These are phyloP conservation scores for Candida nemodendra DNA, from an alignment of 805 yeast species.

Conservation along the genomic window DNA sequence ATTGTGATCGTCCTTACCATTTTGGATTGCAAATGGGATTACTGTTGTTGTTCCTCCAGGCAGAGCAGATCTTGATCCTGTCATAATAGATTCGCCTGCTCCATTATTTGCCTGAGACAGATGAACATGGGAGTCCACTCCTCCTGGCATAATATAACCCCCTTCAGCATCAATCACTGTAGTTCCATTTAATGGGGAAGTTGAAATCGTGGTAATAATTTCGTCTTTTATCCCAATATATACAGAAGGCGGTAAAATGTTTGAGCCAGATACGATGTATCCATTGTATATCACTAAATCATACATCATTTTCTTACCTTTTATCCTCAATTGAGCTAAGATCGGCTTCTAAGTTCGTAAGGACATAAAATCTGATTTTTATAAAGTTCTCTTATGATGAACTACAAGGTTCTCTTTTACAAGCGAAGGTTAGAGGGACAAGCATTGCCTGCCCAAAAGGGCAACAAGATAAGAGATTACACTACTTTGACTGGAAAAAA, in stretches of 20 bases:
- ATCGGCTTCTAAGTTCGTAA: no score
- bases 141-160: conserved; percentile 50
- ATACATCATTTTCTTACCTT: conserved; percentile 2
- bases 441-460: no score
- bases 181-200: conserved; percentile 16
- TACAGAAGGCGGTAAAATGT: conserved; percentile 29
- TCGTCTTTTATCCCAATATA: conserved; percentile 38
- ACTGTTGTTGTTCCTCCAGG: conserved; percentile 53
- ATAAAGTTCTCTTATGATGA: no score
- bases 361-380: no score
- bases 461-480: no score
- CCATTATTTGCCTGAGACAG: conserved; percentile 42
- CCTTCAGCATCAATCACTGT: conserved; percentile 42
- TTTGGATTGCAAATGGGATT: conserved; percentile 44
- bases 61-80: conserved; percentile 45
- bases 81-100: conserved; percentile 43
- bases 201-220: conserved; percentile 18
- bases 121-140: conserved; percentile 51
- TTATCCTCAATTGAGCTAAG: no score
- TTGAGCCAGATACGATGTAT: conserved; percentile 31
- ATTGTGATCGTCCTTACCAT: conserved; percentile 31
- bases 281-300: conserved; percentile 34
- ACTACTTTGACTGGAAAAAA: no score
- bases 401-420: no score
- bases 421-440: no score